phyloP scores from a whole-genome alignment of 768 basidiomycete genomes.

The Filobasidium floriforme region DNA sequence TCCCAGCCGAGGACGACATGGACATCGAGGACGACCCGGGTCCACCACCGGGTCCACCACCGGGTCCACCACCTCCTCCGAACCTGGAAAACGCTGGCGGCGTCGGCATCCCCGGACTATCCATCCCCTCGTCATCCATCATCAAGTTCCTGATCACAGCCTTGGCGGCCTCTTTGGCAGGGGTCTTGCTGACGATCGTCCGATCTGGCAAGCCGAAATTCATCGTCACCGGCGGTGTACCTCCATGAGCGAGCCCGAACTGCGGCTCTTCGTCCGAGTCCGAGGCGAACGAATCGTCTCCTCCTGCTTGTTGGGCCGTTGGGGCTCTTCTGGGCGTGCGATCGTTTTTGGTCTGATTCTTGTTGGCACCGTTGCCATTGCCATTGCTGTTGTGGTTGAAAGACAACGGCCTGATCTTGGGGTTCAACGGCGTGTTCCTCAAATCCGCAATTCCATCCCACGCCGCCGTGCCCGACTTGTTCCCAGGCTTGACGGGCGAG shows the following conservation, averaged over 20 bases:
- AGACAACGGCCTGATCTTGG: constrained; percentile 52
- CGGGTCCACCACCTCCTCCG: constrained; percentile 4
- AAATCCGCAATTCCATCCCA: constrained; percentile 74
- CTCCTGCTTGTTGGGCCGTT: too few relatives aligned
- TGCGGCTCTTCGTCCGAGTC: constrained; percentile 28
- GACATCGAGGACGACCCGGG: not conserved
- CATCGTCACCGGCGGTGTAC: constrained; percentile 54
- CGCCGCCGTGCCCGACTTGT: constrained; percentile 44
- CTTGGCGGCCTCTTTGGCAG: constrained; percentile 55
- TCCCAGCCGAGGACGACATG: not conserved
- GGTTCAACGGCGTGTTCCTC: constrained; percentile 46
- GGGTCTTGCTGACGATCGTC: constrained; percentile 27
- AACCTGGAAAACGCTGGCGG: constrained; percentile 38
- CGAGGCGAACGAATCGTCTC: constrained; percentile 43
- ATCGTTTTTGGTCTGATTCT: too few relatives aligned
- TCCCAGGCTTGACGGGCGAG: constrained; percentile 49
- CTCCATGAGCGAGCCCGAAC: constrained; percentile 41
- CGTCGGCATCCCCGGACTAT: constrained; percentile 31
- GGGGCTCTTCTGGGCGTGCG: too few relatives aligned
- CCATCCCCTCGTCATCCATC: constrained; percentile 43
- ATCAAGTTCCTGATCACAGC: constrained; percentile 69
- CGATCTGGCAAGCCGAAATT: constrained; percentile 50
- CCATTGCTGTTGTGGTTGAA: constrained; percentile 1
- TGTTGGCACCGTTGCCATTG: not conserved
- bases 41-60: too few relatives aligned